Evolutionary conservation across 2,329 filamentous ascomycete species (phyloP), one percentile per base, ranked within the genome.

Genomic region (Aspergillus ustus): DNA sequence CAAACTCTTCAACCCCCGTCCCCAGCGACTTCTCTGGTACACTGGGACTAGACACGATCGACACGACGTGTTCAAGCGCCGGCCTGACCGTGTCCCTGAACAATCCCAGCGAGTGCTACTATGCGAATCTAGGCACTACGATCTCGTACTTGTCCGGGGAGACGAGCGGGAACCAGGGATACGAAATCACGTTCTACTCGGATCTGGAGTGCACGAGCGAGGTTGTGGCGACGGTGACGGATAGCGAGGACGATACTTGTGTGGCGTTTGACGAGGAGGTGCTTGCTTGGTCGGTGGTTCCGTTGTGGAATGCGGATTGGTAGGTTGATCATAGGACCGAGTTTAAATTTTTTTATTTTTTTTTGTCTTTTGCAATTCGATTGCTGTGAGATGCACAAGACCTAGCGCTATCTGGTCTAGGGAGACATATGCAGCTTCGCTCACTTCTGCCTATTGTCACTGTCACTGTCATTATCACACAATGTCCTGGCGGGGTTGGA

Each of bases 251-350:
- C 4, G 44, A 43, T 9, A 40, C 25, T 11, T 60, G 58, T 29
- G 34, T 50, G 4, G 17, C 5, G 8, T 60, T 60, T 25, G 20
- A 17, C 7, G 15, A 19, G 15, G 31, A 4, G 6, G 51, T 29
- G 11, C 17, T n/a, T n/a, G 44, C 40, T 2, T 60, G 48, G 15
- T 48, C 52, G 6, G 43, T 50, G 4, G 49, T n/a, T 44, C 58
- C 58, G 13, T 17, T 60, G 45, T 60, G 51, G 51, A 60, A 60
- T 51, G 58, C 58, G 19, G 58, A 60, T 40, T 60, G 29, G 11
- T 58, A 50, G 55, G 53, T 54, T 25, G n/a, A n/a, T n/a, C n/a
- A n/a, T n/a, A n/a, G n/a, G n/a, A n/a, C n/a, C n/a, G n/a, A n/a
- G n/a, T n/a, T n/a, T n/a, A n/a, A n/a, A n/a, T n/a, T n/a, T n/a